Evolutionary conservation across 1,284 basidiomycete genomes (phyloP).

Genomic region (Termitomyces sp.): DNA sequence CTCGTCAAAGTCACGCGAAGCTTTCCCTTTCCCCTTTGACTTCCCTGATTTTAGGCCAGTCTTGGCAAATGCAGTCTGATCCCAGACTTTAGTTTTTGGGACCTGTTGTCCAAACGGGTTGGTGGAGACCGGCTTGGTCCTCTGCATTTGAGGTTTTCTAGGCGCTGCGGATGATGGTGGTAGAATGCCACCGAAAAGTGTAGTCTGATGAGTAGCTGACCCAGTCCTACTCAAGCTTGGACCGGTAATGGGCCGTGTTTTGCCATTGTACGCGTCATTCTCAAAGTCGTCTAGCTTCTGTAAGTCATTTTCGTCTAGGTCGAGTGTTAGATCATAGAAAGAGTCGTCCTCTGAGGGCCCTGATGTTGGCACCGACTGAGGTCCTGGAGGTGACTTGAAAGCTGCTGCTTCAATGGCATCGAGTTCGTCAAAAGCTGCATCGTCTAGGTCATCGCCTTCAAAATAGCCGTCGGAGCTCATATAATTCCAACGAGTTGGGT

Average conservation of each 20-base stretch:
- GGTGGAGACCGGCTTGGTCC: slow-evolving; percentile 39
- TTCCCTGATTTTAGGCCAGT: slow-evolving; percentile 54
- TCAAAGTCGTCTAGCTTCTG: slow-evolving; percentile 49
- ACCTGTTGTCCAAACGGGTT: slow-evolving; percentile 50
- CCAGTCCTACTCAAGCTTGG: slow-evolving; percentile 32
- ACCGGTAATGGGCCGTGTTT: slow-evolving; percentile 34
- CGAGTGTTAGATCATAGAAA: slow-evolving; percentile 52
- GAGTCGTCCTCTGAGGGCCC: slow-evolving; percentile 37
- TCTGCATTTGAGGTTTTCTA: slow-evolving; percentile 33
- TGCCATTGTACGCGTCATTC: slow-evolving; percentile 38
- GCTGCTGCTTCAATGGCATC: slow-evolving; percentile 68
- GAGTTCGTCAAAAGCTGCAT: slow-evolving; percentile 52
- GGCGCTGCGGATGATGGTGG: slow-evolving; percentile 31
- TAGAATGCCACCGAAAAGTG: slow-evolving; percentile 56
- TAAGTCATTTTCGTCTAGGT: slow-evolving; percentile 52
- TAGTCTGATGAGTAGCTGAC: slow-evolving; percentile 54
- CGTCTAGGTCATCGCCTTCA: slow-evolving; percentile 49
- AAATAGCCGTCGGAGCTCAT: slow-evolving; percentile 73
- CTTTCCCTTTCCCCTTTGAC: slow-evolving; percentile 41
- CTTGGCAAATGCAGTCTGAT: slow-evolving; percentile 79
- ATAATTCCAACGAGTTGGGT: not conserved
- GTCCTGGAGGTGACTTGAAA: slow-evolving; percentile 28
- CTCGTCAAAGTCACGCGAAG: slow-evolving; percentile 41
- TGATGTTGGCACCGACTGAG: slow-evolving; percentile 7
- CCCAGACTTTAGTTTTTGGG: slow-evolving; percentile 76